Evolutionary conservation across 2,329 filamentous ascomycete genomes (phyloP).

Genomic region (Ophiostoma ulmi): DNA sequence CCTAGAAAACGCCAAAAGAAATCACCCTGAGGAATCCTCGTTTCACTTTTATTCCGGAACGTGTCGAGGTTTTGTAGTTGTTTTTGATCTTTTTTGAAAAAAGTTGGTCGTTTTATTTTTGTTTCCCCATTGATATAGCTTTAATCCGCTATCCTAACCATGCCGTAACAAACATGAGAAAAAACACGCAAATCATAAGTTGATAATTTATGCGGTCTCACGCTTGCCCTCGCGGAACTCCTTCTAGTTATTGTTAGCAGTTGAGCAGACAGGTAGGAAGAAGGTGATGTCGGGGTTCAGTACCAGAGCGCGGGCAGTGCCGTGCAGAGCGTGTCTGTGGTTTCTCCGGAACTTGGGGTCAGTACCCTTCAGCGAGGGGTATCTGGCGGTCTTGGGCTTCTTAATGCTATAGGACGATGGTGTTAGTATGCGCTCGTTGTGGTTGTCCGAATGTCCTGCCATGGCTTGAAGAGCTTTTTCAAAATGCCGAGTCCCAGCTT

Average conservation of each 20-base stretch:
- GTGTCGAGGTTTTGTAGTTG: background rate
- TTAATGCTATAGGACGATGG: conserved; percentile 69
- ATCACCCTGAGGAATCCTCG: background rate
- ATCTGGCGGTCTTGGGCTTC: conserved; percentile 99
- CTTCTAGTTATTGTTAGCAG: conserved; percentile 60
- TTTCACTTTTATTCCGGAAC: background rate
- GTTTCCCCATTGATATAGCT: conserved; percentile 11
- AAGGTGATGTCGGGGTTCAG: conserved; percentile 29
- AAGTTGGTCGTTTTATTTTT: conserved; percentile 20
- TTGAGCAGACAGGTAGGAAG: background rate
- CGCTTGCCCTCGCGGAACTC: conserved; percentile 79
- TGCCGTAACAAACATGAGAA: conserved; percentile 9
- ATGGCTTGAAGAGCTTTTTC: background rate
- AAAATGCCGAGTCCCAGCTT: background rate
- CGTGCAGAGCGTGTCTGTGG: conserved; percentile 99
- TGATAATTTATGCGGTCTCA: conserved; percentile 33
- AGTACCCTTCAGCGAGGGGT: conserved; percentile 96
- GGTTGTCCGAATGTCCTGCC: background rate
- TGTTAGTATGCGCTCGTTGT: conserved; percentile 16
- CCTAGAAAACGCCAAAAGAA: conserved; percentile 24
- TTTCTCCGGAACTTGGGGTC: conserved; percentile 99
- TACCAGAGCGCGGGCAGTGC: conserved; percentile 97
- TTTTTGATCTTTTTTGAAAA: conserved; percentile 12
- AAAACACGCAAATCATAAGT: conserved; percentile 18
- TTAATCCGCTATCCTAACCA: conserved; percentile 16